Base-by-base conservation (phyloP, 2,329 filamentous ascomycete genomes). In the Sodiomyces alkalinus region DNA sequence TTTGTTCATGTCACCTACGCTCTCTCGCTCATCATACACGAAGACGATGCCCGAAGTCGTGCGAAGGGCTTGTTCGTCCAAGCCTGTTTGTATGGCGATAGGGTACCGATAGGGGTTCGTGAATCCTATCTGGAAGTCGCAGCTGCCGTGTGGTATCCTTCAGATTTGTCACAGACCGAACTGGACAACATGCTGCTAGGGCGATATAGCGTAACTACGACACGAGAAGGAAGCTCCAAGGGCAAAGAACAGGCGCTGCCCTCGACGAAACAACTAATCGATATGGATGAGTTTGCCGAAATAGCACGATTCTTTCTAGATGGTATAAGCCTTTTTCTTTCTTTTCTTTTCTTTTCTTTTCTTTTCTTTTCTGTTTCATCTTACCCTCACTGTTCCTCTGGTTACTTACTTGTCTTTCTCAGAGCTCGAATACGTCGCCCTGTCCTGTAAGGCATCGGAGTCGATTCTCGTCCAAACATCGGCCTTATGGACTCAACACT, bases 1-100 rank as follows among this genome's bases (percentile, higher is more conserved):
- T 60, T 69, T 34, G 41, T 67, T 18, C 64, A 70, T 31, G 36
- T 69, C 13, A 48, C 61, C 15, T 68, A 66, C 36, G 58, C 62
- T 9, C 52, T 68, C 20, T 64, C 58, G 4, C 37, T 65, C 7
- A 49, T 62, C 10, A 40, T 63, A 5, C 52, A 63, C 30, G 57
- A 56, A 38, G 49, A 56, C 28, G 52, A 56, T 17, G 45, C 55
- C 5, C 27, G 40, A 8, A 33, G 32, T 6, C 51, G 49, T 27
- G 55, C 50, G 15, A 46, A 42, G 11, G 43, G 51, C 11, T 45
- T 69, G 6, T 70, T 65, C 36, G 39, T 44, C 2, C 64, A 67
- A 39, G 56, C 59, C 6, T 39, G 64, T 13, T 43, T 48, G 7
- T 69, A 68, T 38, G 42, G 49, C 27, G 41, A 43, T 9, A 48